A percentile compares a stretch with the other conserved stretches of the same genome.
Evolutionary conservation across 1,139 yeast species (phyloP).

Genomic region (Candida mesenterica): DNA sequence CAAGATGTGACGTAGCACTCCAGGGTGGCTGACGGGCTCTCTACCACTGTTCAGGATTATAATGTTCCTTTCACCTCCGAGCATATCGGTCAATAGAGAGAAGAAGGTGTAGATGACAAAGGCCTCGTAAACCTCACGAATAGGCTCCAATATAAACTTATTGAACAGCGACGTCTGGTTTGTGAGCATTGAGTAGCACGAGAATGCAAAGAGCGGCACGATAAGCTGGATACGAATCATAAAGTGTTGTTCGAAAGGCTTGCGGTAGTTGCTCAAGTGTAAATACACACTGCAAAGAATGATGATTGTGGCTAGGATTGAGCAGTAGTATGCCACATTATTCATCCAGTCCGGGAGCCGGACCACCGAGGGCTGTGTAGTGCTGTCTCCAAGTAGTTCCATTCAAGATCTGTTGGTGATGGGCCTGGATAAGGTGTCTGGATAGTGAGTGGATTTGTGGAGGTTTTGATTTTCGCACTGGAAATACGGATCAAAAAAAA

Average conservation of each 20-base stretch:
- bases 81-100: slow-evolving; percentile 72
- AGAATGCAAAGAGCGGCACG: slow-evolving; percentile 55
- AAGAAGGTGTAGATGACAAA: slow-evolving; percentile 93
- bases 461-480: no score
- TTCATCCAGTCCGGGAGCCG: slow-evolving; percentile 36
- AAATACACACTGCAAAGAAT: slow-evolving; percentile 30
- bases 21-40: slow-evolving; percentile 71
- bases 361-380: background rate
- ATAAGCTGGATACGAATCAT: slow-evolving; percentile 77
- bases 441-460: no score
- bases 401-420: background rate
- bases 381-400: background rate
- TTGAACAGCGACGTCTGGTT: slow-evolving; percentile 36
- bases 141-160: slow-evolving; percentile 62
- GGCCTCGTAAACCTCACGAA: slow-evolving; percentile 90
- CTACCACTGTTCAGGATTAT: slow-evolving; percentile 73
- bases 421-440: no score
- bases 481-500: no score
- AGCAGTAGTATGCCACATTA: slow-evolving; percentile 31
- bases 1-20: slow-evolving; percentile 49
- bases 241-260: slow-evolving; percentile 84
- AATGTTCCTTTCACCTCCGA: slow-evolving; percentile 90
- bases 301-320: slow-evolving; percentile 33
- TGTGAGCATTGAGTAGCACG: slow-evolving; percentile 53
- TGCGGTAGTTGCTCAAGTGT: slow-evolving; percentile 65